Base-by-base conservation (phyloP, 2,329 filamentous ascomycete genomes). In the Nemania bipapillata region DNA sequence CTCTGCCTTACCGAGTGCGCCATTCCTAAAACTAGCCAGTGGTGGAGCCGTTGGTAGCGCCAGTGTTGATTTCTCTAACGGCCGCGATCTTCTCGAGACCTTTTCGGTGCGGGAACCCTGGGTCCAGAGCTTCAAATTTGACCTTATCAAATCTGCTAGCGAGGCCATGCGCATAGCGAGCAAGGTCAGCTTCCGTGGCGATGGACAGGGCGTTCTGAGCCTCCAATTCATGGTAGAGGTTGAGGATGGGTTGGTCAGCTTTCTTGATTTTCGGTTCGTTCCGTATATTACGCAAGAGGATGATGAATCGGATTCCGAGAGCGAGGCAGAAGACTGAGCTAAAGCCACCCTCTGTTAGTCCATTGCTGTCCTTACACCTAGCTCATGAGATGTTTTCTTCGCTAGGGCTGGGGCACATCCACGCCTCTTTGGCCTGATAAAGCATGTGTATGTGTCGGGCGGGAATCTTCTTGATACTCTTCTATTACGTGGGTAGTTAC, bases 151-250 rank as follows among this genome's bases (percentile, higher is more conserved):
- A 79, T 91, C 92, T 72, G 94, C 95, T 0, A 89, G 89, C 53
- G 90, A 95, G 72, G 95, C 96, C n/a, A 98, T 99, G 95, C 90
- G 91, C 53, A 88, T 94, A 42, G 93, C 94, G 4, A 94, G 88
- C 76, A 99, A 98, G 81, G 94, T 98, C 66, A 97, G 94, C 77
- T 86, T 99, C 69, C 86, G 96, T 17, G 91, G 93, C 0, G 96
- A 99, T 80, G 86, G 87, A 1, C 93, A 97, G 78, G 95, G 96
- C 0, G 95, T 99, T 32, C 80, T 99, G 72, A 97, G 93, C 80
- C 82, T 98, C 78, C 96, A 99, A 77, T 97, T 98, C 76, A 96
- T 99, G 91, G 91, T 99, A 17, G 93, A 97, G 77, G 85, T 94
- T 49, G 93, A 96, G 70, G 87, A 87, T 6, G 86, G 87, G 4